Conservation (phyloP, 139 green algal genomes). For the Edaphochlamys debaryana region DNA sequence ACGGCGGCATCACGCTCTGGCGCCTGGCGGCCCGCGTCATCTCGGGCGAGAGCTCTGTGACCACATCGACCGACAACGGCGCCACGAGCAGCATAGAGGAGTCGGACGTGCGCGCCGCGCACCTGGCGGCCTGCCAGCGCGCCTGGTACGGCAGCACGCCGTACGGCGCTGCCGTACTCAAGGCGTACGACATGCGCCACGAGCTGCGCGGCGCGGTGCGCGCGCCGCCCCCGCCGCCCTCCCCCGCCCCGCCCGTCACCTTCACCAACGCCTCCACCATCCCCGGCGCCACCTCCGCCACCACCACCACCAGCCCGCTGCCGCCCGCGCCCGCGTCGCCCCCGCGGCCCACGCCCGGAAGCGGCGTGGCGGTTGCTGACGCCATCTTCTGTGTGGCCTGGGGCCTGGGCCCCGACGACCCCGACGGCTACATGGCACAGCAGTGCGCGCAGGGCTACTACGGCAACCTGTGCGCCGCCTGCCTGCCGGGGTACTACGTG, state of each 20-base stretch:
- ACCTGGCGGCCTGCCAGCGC: background rate
- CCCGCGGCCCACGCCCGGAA: background rate
- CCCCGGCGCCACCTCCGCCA: too few relatives aligned
- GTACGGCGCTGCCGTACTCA: background rate
- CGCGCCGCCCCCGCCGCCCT: background rate
- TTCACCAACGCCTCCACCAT: too few relatives aligned
- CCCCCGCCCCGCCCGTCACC: too few relatives aligned
- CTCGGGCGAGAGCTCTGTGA: too few relatives aligned
- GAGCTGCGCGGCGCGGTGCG: too few relatives aligned
- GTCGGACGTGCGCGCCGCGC: background rate
- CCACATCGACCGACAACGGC: too few relatives aligned
- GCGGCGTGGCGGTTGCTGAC: background rate
- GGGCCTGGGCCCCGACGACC: background rate
- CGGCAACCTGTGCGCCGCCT: conserved; percentile 37
- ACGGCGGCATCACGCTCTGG: background rate
- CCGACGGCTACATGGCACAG: conserved; percentile 17
- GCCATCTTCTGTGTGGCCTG: background rate
- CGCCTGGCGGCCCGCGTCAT: too few relatives aligned
- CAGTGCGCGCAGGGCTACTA: conserved; percentile 33
- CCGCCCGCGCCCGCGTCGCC: background rate
- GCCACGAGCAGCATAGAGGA: too few relatives aligned
- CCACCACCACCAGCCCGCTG: background rate
- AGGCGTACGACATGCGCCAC: background rate
- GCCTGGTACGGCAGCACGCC: background rate
- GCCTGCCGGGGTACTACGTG: conserved; percentile 5